A percentile compares a stretch with the other conserved stretches of the same genome.
Conservation (phyloP, 164 flowering plant genomes). For the grape (Vitis vinifera) region ASM3070453v1 NC_081811.1:4854501-4855000, state of each 20-base stretch:
- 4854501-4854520: no score
- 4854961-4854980: slow-evolving; percentile 46
- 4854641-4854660: slow-evolving; percentile 48
- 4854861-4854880: no score
- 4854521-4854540: no score
- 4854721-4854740: slow-evolving; percentile 39
- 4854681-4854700: slow-evolving; percentile 33
- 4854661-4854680: slow-evolving; percentile 56
- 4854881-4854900: no score
- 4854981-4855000: slow-evolving; percentile 57
- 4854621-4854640: slow-evolving; percentile 20
- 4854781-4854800: slow-evolving; percentile 23
- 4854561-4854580: neutral
- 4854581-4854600: slow-evolving; percentile 1
- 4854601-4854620: slow-evolving; percentile 2
- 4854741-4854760: slow-evolving; percentile 42
- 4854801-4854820: no score
- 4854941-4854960: slow-evolving; percentile 31
- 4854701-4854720: slow-evolving; percentile 31
- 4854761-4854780: slow-evolving; percentile 42
- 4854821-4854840: no score
- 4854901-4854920: neutral
- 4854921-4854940: slow-evolving; percentile 23
- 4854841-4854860: no score
- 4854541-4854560: no score